Evolutionary conservation across 805 yeast genomes (phyloP), one percentile per base, ranked within the genome.

Genomic region (Maudiozyma serrabonitensis): DNA sequence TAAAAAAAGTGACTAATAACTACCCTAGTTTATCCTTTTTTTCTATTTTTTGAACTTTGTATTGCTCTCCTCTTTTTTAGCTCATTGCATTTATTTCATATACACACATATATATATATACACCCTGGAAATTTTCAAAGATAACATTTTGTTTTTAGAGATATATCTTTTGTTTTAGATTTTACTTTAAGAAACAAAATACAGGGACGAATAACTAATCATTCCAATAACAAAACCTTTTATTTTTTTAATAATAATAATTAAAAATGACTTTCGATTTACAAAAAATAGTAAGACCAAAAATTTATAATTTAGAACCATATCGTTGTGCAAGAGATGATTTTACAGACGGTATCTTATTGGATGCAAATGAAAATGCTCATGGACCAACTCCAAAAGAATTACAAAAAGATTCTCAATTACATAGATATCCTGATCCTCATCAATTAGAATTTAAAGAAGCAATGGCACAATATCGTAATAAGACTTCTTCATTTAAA

Each of bases 311-410:
- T 2, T 73, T 93, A 49, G 89, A 85, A 71, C 98, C 99, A 8
- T 93, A 93, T 67, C 78, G 95, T 47, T 93, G 99, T 68, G 99
- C 99, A 4, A 75, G 99, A 69, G 99, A 93, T 62, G 98, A 91
- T 63, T 91, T 82, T 74, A 84, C 79, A 51, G 88, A 76, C 37
- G 99, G 99, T 31, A 74, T 93, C 42, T 73, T 93, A 21, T 72
- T 93, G 47, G 99, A 93, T 67, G 99, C 99, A 50, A 93, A 93
- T 61, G 99, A 93, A 68, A 93, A 93, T 64, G 84, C 98, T 2
- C 85, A 83, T 62, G 99, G 98, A 0, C 91, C 96, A 4, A 80
- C 95, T 1, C 67, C 88, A 15, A 51, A 69, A 1, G 66, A 68
- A 6, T 55, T 80, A 23, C 21, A 42, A 6, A 55, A 57, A 0